Evolutionary conservation across 2,329 filamentous ascomycete species (phyloP).

Genomic region (Scolecobasidium constrictum): DNA sequence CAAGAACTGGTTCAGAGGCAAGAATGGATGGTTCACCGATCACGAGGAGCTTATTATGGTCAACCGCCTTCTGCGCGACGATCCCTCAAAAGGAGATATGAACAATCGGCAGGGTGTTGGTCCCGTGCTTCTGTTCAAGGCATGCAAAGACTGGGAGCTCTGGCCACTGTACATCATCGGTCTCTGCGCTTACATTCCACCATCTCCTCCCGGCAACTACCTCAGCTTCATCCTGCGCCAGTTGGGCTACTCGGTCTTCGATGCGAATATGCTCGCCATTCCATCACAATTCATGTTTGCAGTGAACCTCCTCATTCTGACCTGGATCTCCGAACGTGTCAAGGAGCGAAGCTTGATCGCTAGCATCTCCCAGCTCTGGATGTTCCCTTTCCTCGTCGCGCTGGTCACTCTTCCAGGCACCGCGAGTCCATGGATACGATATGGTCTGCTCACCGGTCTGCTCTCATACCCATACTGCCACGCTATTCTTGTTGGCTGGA

Average conservation of each 20-base stretch:
- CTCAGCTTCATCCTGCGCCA: conserved; percentile 14
- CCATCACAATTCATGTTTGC: background rate
- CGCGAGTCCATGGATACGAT: background rate
- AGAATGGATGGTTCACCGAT: conserved; percentile 21
- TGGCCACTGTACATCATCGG: conserved; percentile 18
- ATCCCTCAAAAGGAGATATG: conserved; percentile 17
- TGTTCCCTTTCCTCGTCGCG: conserved; percentile 14
- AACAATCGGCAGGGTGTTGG: conserved; percentile 17
- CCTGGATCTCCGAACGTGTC: too few relatives aligned
- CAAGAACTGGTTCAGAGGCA: conserved; percentile 18
- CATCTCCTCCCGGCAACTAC: conserved; percentile 14
- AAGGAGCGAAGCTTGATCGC: conserved; percentile 40
- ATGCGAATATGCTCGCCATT: conserved; percentile 13
- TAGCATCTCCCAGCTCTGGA: conserved; percentile 22
- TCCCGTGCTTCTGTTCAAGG: conserved; percentile 14
- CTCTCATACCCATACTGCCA: conserved; percentile 25
- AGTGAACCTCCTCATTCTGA: too few relatives aligned
- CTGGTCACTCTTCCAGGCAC: too few relatives aligned
- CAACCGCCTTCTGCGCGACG: conserved; percentile 17
- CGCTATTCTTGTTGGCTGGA: conserved; percentile 39
- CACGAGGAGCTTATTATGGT: conserved; percentile 17
- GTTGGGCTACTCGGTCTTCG: conserved; percentile 16
- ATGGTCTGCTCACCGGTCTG: too few relatives aligned
- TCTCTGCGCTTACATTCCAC: conserved; percentile 15
- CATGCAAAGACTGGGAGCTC: conserved; percentile 16